phyloP scores from a whole-genome alignment of 2,329 filamentous ascomycete species.

The Fusarium pseudograminearum region DNA sequence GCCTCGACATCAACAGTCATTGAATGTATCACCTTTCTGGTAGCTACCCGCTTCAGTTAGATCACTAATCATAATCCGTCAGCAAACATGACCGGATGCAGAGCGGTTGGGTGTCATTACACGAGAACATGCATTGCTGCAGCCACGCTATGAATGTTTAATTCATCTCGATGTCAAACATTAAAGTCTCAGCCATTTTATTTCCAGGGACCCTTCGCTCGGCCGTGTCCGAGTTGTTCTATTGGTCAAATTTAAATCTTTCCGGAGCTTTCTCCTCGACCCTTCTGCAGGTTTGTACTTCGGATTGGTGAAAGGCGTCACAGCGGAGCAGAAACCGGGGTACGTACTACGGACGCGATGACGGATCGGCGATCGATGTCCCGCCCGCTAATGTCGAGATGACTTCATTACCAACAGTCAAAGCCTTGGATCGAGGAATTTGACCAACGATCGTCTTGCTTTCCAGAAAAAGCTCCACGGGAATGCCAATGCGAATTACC shows the following conservation, averaged over 20 bases:
- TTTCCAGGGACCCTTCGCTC: background rate
- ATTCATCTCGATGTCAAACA: conserved; percentile 18
- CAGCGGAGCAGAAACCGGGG: conserved; percentile 29
- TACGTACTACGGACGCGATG: conserved; percentile 27
- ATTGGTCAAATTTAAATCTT: conserved; percentile 3
- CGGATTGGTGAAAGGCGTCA: conserved; percentile 24
- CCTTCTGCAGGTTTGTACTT: conserved; percentile 1
- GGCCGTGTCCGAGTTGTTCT: background rate
- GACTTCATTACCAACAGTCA: conserved; percentile 44
- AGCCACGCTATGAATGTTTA: background rate
- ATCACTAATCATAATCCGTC: conserved; percentile 24
- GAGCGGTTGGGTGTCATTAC: conserved; percentile 3
- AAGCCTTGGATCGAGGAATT: conserved; percentile 39
- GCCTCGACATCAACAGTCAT: conserved; percentile 21
- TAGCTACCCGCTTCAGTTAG: conserved; percentile 7
- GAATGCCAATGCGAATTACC: conserved; percentile 10
- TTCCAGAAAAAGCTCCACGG: background rate
- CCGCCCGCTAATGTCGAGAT: conserved; percentile 32
- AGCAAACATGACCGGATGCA: conserved; percentile 1
- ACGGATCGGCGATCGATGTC: conserved; percentile 39
- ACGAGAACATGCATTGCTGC: background rate
- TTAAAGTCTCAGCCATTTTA: conserved; percentile 10
- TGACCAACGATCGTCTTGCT: conserved; percentile 31
- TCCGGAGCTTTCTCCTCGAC: conserved; percentile 11
- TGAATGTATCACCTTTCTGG: conserved; percentile 41